Evolutionary conservation across 345 rosid genomes (phyloP), one percentile per base, ranked within the genome.

Genomic region (Melaleuca alternifolia): DNA sequence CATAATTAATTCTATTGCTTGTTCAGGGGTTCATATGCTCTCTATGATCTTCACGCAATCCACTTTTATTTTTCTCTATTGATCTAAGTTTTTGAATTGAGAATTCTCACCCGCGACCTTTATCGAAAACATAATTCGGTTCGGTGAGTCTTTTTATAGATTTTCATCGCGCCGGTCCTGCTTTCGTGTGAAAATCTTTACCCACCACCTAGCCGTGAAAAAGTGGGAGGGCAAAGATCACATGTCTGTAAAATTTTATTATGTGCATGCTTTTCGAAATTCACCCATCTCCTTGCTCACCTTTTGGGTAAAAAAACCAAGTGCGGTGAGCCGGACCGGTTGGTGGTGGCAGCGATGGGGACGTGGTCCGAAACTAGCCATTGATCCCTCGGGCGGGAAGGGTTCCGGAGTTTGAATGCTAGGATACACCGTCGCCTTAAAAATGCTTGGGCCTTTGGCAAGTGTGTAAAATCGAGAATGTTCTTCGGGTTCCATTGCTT

Each of bases 71-170:
- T 18, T 18, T 33, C 26, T 10, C 24, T 0, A 5, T 18, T 1
- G 10, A 7, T 71, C 20, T 6, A 10, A 71, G 26, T 9, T 9
- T 18, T 33, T 4, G 48, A 37, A 33, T 65, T 20, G 48, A 33
- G 33, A 20, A 65, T 65, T 8, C 12, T 0, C 0, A 65, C 12
- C 23, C 21, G 3, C 1, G 24, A 3, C 4, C 33, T 5, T 33
- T 65, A 1, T 1, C 9, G 41, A 33, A 33, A 16, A n/a, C 2
- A 37, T 9, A 21, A 24, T 18, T 37, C 7, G 44, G 48, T 18
- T 37, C 7, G 2, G 26, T 0, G 1, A 37, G 33, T 33, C 26
- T 10, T 37, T 10, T 1, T 0, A 2, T 41, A 41, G 13, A 37
- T 33, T 4, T 37, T 37, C 7, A 11, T 11, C 7, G 6, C 10